Evolutionary conservation across 2,329 filamentous ascomycete genomes (phyloP).

Genomic region (Clarireedia monteithiana): DNA sequence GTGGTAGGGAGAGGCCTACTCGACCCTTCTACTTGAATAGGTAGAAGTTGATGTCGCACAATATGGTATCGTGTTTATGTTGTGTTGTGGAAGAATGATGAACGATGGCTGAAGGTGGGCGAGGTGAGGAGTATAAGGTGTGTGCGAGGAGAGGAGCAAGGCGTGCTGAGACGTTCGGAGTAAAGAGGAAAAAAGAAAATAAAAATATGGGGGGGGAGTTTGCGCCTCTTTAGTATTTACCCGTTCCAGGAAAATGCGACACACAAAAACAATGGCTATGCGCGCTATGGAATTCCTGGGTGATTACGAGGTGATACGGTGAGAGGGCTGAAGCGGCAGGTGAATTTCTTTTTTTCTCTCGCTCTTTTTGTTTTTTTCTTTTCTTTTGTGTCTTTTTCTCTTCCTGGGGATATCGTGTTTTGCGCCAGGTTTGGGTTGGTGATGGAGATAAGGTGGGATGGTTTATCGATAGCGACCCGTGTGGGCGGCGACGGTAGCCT

Average conservation of each 20-base stretch:
- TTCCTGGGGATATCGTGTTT: not conserved
- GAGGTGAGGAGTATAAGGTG: conserved; percentile 1
- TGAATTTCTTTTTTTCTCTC: not conserved
- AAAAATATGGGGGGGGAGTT: not conserved
- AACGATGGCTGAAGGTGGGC: not conserved
- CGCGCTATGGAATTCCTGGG: not conserved
- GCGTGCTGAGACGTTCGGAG: not conserved
- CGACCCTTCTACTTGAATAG: conserved; percentile 5
- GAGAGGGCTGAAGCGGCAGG: not conserved
- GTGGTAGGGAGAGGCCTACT: not conserved
- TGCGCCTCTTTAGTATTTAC: not conserved
- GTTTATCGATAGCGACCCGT: conserved; percentile 4
- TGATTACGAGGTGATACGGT: not conserved
- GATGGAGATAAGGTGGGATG: not conserved
- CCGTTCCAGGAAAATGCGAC: not conserved
- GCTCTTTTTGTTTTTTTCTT: not conserved
- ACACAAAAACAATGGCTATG: not conserved
- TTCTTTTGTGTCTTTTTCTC: not conserved
- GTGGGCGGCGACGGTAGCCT: too few species aligned
- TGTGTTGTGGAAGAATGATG: not conserved
- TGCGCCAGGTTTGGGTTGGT: not conserved
- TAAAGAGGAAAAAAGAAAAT: not conserved
- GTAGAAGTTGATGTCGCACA: conserved; percentile 5
- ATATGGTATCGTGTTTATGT: not conserved
- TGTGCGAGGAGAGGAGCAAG: not conserved